Evolutionary conservation across 2,329 filamentous ascomycete species (phyloP).

Genomic region (Sarocladium kiliense): DNA sequence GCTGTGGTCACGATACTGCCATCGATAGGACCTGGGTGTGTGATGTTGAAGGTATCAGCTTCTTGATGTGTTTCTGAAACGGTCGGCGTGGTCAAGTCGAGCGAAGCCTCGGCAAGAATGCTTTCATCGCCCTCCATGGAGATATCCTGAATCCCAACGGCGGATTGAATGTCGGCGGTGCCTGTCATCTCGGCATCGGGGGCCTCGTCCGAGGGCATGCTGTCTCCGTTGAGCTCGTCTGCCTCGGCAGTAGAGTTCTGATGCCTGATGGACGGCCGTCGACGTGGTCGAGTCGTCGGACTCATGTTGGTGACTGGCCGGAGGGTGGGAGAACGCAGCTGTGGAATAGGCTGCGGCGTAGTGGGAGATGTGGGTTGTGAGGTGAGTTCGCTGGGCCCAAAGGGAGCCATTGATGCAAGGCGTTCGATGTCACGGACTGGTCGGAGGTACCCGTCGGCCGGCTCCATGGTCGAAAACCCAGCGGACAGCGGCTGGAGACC

Average conservation of each 20-base stretch:
- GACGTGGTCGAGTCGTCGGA: conserved; percentile 50
- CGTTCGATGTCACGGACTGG: conserved; percentile 79
- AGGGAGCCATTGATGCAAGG: conserved; percentile 73
- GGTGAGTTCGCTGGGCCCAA: conserved; percentile 61
- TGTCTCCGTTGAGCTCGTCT: conserved; percentile 82
- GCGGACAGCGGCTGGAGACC: conserved; percentile 59
- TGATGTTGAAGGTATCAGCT: conserved; percentile 88
- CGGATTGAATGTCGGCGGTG: conserved; percentile 71
- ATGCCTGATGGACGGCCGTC: conserved; percentile 82
- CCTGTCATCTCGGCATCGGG: conserved; percentile 74
- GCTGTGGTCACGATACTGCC: conserved; percentile 75
- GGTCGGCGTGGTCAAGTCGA: conserved; percentile 71
- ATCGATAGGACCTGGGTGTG: conserved; percentile 77
- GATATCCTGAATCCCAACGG: conserved; percentile 81
- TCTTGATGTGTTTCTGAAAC: conserved; percentile 77
- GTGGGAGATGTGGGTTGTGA: conserved; percentile 94
- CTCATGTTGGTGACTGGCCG: conserved; percentile 48
- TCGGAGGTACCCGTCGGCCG: conserved; percentile 68
- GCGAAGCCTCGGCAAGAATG: conserved; percentile 67
- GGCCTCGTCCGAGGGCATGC: conserved; percentile 72
- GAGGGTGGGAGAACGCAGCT: conserved; percentile 49
- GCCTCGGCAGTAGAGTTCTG: conserved; percentile 86
- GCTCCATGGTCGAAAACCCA: conserved; percentile 62
- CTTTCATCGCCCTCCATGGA: conserved; percentile 73
- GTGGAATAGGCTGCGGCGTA: conserved; percentile 69